These are phyloP conservation scores for Dioscorea cayenensis DNA, from an alignment of 116 monocot species.

Conservation along the genomic window DNA sequence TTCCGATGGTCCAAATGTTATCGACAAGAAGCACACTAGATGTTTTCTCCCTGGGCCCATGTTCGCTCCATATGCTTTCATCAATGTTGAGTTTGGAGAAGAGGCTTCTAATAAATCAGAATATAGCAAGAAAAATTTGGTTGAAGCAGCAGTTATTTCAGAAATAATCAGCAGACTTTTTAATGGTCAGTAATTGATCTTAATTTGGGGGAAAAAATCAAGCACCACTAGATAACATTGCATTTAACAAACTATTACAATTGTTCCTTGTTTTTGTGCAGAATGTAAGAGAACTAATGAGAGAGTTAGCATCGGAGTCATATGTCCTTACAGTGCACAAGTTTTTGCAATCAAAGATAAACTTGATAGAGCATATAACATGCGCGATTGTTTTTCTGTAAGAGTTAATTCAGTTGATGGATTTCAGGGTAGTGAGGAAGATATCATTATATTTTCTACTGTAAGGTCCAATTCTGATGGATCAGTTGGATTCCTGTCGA, in stretches of 20 bases:
- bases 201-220: too few relatives aligned
- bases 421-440: constrained; percentile 50
- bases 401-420: constrained; percentile 43
- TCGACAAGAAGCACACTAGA: constrained; percentile 11
- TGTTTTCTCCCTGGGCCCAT: constrained; percentile 38
- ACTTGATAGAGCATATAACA: constrained; percentile 11
- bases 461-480: constrained; percentile 36
- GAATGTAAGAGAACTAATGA: neutral
- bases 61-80: constrained; percentile 67
- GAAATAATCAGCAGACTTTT: constrained; percentile 29
- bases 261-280: neutral
- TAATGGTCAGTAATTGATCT: constrained; percentile 15
- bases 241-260: too few relatives aligned
- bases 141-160: constrained; percentile 41
- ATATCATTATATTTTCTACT: constrained; percentile 48
- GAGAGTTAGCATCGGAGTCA: constrained; percentile 19
- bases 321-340: constrained; percentile 35
- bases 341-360: constrained; percentile 31
- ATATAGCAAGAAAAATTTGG: constrained; percentile 39
- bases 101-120: constrained; percentile 30
- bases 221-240: too few relatives aligned
- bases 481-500: constrained; percentile 19
- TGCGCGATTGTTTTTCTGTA: constrained; percentile 2
- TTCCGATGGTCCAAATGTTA: constrained; percentile 57
- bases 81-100: constrained; percentile 40